phyloP scores from a whole-genome alignment of 2,329 filamentous ascomycete genomes.

The Exophiala sp. region DNA sequence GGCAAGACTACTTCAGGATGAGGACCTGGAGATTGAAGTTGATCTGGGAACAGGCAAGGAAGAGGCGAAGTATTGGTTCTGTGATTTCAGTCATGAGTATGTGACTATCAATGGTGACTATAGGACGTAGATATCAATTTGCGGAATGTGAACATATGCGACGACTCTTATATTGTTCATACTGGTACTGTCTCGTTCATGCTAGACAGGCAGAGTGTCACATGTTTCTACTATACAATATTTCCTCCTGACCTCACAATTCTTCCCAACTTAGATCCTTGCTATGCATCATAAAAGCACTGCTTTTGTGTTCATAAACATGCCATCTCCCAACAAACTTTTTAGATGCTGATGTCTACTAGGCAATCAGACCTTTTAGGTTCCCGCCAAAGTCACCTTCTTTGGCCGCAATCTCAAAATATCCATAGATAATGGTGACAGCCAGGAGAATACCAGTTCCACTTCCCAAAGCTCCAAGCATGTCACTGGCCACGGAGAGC shows the following conservation, averaged over 20 bases:
- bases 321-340: not conserved
- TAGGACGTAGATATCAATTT: constrained; percentile 46
- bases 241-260: not conserved
- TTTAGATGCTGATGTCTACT: constrained; percentile 6
- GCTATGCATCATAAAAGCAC: constrained; percentile 14
- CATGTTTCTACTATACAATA: constrained; percentile 3
- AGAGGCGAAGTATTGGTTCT: constrained; percentile 62
- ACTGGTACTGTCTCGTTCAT: not conserved
- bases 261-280: not conserved
- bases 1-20: constrained; percentile 57
- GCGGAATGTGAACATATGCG: too few relatives aligned
- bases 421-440: constrained; percentile 99
- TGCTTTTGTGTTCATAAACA: constrained; percentile 5
- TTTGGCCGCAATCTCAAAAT: constrained; percentile 99
- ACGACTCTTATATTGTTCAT: not conserved
- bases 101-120: constrained; percentile 68
- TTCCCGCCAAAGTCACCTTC: constrained; percentile 85
- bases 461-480: constrained; percentile 91
- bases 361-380: constrained; percentile 62
- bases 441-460: constrained; percentile 97
- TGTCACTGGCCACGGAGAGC: constrained; percentile 89
- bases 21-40: constrained; percentile 61
- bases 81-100: constrained; percentile 67
- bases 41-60: constrained; percentile 50
- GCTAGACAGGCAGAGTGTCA: too few relatives aligned